Percentiles rank a stretch among this genome's conserved stretches.
Evolutionary conservation across 495 filamentous ascomycete genomes (phyloP).

Genomic region (Aspergillus homomorphus): DNA sequence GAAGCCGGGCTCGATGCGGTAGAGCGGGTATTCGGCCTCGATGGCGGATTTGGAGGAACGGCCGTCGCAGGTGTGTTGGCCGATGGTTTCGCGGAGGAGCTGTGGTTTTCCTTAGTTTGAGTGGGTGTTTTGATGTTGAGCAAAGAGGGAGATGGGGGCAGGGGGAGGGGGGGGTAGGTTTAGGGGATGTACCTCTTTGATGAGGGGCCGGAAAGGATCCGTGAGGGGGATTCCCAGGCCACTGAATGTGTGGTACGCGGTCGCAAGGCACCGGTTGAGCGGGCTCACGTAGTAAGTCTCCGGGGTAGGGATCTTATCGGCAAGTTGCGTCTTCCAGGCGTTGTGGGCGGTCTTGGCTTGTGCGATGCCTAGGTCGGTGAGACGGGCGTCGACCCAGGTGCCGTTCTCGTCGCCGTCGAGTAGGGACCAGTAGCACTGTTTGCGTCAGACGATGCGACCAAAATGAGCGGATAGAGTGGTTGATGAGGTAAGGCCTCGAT

Average conservation of each 20-base stretch:
- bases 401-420: slow-evolving; percentile 65
- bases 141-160: neutral
- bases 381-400: slow-evolving; percentile 69
- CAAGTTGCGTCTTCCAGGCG: slow-evolving; percentile 60
- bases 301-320: slow-evolving; percentile 57
- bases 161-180: neutral
- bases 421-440: slow-evolving; percentile 67
- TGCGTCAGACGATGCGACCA: neutral
- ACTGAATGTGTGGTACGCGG: slow-evolving; percentile 60
- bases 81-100: slow-evolving; percentile 69
- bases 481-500: neutral
- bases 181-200: slow-evolving; percentile 58
- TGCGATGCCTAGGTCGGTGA: slow-evolving; percentile 59
- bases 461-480: neutral
- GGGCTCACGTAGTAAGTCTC: slow-evolving; percentile 72
- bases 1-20: slow-evolving; percentile 62
- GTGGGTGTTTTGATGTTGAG: neutral
- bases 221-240: slow-evolving; percentile 49
- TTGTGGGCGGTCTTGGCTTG: slow-evolving; percentile 63
- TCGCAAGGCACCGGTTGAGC: slow-evolving; percentile 66
- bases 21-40: slow-evolving; percentile 53
- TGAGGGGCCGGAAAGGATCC: slow-evolving; percentile 55
- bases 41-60: slow-evolving; percentile 61
- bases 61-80: slow-evolving; percentile 78
- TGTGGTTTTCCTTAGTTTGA: slow-evolving; percentile 6